Percentiles rank a stretch among this genome's conserved stretches.
Evolutionary conservation across 768 basidiomycete genomes (phyloP).

Genomic region (Porpolomopsis calyptriformis): DNA sequence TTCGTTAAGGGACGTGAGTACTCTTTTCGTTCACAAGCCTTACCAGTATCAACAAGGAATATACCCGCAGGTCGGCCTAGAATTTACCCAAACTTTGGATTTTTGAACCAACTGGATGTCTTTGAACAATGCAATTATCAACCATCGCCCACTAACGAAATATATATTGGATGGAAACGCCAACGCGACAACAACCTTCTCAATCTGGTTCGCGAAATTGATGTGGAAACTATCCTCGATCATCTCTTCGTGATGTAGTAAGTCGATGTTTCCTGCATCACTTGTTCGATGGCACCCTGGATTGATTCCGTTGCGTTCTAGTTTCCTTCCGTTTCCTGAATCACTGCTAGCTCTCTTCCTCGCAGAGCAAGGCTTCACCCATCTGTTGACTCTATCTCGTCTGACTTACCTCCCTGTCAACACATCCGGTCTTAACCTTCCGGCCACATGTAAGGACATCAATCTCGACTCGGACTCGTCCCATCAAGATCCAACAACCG

Average conservation of each 20-base stretch:
- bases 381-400: no score
- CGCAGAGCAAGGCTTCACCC: no score
- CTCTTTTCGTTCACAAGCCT: neutral
- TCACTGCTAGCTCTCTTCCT: no score
- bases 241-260: conserved; percentile 23
- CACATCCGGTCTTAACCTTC: no score
- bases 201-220: conserved; percentile 43
- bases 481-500: no score
- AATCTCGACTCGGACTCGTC: no score
- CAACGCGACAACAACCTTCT: conserved; percentile 42
- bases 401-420: no score
- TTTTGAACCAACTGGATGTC: conserved; percentile 46
- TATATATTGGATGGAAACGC: conserved; percentile 53
- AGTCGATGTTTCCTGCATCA: no score
- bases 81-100: conserved; percentile 41
- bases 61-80: conserved; percentile 25
- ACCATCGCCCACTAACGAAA: conserved; percentile 29
- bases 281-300: no score
- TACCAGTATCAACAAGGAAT: conserved; percentile 9
- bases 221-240: conserved; percentile 39
- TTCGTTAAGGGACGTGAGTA: conserved; percentile 39
- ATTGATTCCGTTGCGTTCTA: no score
- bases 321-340: no score
- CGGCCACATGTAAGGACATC: no score
- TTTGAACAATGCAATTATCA: conserved; percentile 43